phyloP scores from a whole-genome alignment of 1,284 basidiomycete species.

The Mycosarcoma mackinlayi region DNA sequence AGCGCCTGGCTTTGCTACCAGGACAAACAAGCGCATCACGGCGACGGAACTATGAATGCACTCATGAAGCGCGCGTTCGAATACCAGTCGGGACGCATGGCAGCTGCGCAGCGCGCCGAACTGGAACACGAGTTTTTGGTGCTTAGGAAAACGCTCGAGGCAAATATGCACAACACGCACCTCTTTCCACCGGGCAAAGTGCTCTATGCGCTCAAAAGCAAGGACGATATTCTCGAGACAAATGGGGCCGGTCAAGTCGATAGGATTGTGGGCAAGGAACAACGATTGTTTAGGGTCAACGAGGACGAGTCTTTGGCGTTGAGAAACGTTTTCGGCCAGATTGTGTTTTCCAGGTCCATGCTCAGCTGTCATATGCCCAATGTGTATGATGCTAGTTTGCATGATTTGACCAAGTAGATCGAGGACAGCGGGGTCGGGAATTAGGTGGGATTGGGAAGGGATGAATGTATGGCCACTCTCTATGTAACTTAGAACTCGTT shows the following conservation, averaged over 20 bases:
- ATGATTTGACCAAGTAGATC: constrained; percentile 26
- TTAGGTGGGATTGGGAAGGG: no score
- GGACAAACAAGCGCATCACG: constrained; percentile 67
- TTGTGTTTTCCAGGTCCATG: constrained; percentile 83
- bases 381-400: constrained; percentile 56
- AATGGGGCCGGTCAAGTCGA: background rate
- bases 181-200: constrained; percentile 83
- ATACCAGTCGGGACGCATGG: constrained; percentile 45
- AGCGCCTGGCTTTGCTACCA: constrained; percentile 81
- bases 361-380: constrained; percentile 78
- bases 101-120: background rate
- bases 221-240: constrained; percentile 69
- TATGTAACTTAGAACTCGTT: no score
- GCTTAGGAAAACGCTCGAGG: constrained; percentile 82
- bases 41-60: constrained; percentile 36
- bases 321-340: constrained; percentile 78
- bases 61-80: constrained; percentile 54
- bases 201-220: constrained; percentile 79
- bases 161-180: constrained; percentile 81
- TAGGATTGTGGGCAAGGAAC: background rate
- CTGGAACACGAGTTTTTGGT: constrained; percentile 71
- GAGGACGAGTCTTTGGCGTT: constrained; percentile 18
- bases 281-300: constrained; percentile 38
- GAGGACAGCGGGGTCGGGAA: no score
- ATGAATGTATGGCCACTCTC: no score